Evolutionary conservation across 108 stramenopile genomes (phyloP).

Genomic region (Nitzschia sp.): DNA sequence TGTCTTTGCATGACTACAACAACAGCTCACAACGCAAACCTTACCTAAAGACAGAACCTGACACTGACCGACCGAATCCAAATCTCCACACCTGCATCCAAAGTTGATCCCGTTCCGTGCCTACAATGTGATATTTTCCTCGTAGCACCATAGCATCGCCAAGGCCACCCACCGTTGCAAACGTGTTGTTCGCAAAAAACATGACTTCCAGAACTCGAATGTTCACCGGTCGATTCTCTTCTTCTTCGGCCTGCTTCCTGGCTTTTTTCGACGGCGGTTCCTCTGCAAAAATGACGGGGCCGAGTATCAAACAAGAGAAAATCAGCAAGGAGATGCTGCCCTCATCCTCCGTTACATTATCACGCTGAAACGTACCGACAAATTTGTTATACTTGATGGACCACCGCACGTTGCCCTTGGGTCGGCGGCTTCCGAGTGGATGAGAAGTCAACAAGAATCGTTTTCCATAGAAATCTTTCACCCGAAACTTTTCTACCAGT

Average conservation of each 20-base stretch:
- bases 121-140: conserved; percentile 79
- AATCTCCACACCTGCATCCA: conserved; percentile 87
- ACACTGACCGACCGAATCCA: conserved; percentile 81
- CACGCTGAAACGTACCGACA: conserved; percentile 54
- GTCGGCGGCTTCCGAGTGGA: conserved; percentile 50
- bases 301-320: background rate
- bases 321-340: background rate
- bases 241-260: conserved; percentile 52
- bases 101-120: conserved; percentile 69
- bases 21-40: too few species aligned
- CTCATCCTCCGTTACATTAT: background rate
- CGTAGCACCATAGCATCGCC: conserved; percentile 66
- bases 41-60: conserved; percentile 73
- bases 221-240: conserved; percentile 47
- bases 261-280: conserved; percentile 35
- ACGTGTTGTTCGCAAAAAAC: conserved; percentile 80
- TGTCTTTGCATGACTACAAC: background rate
- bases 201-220: conserved; percentile 66
- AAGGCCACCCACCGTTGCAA: conserved; percentile 67
- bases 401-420: conserved; percentile 62
- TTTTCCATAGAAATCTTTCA: conserved; percentile 65
- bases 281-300: conserved; percentile 26
- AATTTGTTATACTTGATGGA: conserved; percentile 63
- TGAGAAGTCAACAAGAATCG: conserved; percentile 68
- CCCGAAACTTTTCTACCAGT: conserved; percentile 58